Conservation (phyloP, 1,284 basidiomycete species). For the Leccinum insolens region DNA sequence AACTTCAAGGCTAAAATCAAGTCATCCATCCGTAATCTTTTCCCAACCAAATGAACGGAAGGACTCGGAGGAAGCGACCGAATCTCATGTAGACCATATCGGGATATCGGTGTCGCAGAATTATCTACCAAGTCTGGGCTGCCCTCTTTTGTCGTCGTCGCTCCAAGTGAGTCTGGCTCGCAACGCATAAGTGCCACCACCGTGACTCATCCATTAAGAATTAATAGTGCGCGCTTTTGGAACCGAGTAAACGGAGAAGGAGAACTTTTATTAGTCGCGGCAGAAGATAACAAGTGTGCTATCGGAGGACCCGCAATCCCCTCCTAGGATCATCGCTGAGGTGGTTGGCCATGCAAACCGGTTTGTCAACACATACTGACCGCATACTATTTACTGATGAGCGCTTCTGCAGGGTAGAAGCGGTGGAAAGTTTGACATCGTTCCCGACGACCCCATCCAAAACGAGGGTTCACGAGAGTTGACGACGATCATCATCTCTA, state of each 20-base stretch:
- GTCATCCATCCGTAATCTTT: too few species aligned
- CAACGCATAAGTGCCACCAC: slow-evolving; percentile 47
- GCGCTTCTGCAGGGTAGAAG: slow-evolving; percentile 42
- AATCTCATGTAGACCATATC: too few species aligned
- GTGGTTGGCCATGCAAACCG: slow-evolving; percentile 77
- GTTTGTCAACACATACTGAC: slow-evolving; percentile 40
- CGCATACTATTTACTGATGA: not conserved
- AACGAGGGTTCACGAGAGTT: slow-evolving; percentile 31
- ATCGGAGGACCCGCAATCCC: slow-evolving; percentile 41
- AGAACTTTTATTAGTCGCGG: slow-evolving; percentile 78
- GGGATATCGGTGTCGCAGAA: too few species aligned
- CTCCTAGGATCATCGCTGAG: slow-evolving; percentile 58
- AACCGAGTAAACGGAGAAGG: slow-evolving; percentile 43
- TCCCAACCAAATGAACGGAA: too few species aligned
- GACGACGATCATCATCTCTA: slow-evolving; percentile 64
- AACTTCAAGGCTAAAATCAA: too few species aligned
- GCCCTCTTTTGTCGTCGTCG: slow-evolving; percentile 29
- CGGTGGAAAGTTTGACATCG: slow-evolving; percentile 62
- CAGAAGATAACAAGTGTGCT: slow-evolving; percentile 71
- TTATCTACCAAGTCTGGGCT: too few species aligned
- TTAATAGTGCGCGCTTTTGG: slow-evolving; percentile 81
- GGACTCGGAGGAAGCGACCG: too few species aligned
- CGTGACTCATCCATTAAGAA: slow-evolving; percentile 63
- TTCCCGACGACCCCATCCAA: slow-evolving; percentile 40
- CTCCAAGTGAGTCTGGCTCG: too few species aligned